These are phyloP conservation scores for Sabuloglossum arenarium DNA, from an alignment of 495 filamentous ascomycete species.

Conservation along the genomic window DNA sequence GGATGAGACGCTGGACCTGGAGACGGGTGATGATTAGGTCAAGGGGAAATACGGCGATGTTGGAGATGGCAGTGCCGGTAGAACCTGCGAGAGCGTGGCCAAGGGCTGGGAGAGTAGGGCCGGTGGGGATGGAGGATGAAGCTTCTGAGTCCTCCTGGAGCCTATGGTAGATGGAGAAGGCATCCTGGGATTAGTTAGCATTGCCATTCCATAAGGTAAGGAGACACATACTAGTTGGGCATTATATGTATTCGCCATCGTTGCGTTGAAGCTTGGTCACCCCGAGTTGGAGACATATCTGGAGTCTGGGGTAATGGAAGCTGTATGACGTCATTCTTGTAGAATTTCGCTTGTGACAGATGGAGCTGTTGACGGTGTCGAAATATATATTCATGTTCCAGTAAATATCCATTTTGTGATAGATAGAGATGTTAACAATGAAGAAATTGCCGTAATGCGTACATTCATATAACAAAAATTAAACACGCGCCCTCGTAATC, in stretches of 20 bases:
- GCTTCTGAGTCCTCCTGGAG: neutral
- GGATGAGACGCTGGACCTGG: conserved; percentile 54
- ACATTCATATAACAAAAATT: no score
- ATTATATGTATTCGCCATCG: conserved; percentile 2
- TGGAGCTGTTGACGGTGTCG: neutral
- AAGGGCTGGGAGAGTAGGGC: conserved; percentile 48
- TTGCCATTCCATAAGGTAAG: neutral
- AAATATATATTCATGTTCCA: neutral
- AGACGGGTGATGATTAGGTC: conserved; percentile 70
- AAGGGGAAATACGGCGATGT: conserved; percentile 61
- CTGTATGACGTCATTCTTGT: neutral
- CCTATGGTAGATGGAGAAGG: conserved; percentile 5
- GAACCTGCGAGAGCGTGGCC: conserved; percentile 73
- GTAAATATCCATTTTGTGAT: neutral
- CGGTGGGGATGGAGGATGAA: neutral
- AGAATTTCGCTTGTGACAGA: neutral
- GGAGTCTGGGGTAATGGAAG: no score
- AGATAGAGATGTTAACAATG: neutral
- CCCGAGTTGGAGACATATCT: neutral
- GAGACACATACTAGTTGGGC: neutral
- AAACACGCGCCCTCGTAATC: no score
- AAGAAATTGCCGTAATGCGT: no score
- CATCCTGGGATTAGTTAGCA: neutral
- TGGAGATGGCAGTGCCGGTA: conserved; percentile 59
- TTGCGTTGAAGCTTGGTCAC: neutral